phyloP scores from a whole-genome alignment of 2,329 filamentous ascomycete genomes.

The Botryosphaeria agaves region DNA sequence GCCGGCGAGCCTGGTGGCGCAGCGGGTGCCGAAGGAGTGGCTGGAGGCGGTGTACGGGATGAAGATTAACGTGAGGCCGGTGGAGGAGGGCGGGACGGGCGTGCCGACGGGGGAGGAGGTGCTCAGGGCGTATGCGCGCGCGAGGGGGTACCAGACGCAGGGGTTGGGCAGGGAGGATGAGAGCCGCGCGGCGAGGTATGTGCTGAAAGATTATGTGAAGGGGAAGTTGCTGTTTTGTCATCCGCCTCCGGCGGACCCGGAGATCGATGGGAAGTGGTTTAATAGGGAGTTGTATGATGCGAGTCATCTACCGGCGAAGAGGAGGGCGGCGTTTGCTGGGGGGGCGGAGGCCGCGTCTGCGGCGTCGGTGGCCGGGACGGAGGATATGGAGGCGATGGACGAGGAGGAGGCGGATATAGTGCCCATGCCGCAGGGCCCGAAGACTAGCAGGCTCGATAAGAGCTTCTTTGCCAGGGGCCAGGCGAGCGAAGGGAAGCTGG shows the following conservation, averaged over 20 bases:
- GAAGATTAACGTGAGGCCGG: constrained; percentile 59
- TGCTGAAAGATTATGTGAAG: constrained; percentile 95
- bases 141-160: constrained; percentile 77
- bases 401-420: constrained; percentile 32
- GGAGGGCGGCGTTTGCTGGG: constrained; percentile 45
- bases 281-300: constrained; percentile 81
- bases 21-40: constrained; percentile 73
- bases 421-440: constrained; percentile 38
- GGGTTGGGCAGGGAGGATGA: constrained; percentile 86
- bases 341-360: constrained; percentile 17
- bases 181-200: constrained; percentile 71
- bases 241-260: constrained; percentile 53
- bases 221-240: constrained; percentile 88
- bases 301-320: constrained; percentile 64
- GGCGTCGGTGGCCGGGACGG: constrained; percentile 16
- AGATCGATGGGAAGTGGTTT: constrained; percentile 56
- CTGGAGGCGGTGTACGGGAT: constrained; percentile 90
- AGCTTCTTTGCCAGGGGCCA: constrained; percentile 65
- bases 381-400: constrained; percentile 24
- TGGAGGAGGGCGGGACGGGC: constrained; percentile 88
- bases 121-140: constrained; percentile 69
- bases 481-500: constrained; percentile 47
- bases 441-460: constrained; percentile 65
- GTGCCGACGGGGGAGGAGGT: constrained; percentile 71
- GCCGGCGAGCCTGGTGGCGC: constrained; percentile 65